Evolutionary conservation across 2,329 filamentous ascomycete species (phyloP), one percentile per base, ranked within the genome.

Genomic region (Aureobasidium sp.): DNA sequence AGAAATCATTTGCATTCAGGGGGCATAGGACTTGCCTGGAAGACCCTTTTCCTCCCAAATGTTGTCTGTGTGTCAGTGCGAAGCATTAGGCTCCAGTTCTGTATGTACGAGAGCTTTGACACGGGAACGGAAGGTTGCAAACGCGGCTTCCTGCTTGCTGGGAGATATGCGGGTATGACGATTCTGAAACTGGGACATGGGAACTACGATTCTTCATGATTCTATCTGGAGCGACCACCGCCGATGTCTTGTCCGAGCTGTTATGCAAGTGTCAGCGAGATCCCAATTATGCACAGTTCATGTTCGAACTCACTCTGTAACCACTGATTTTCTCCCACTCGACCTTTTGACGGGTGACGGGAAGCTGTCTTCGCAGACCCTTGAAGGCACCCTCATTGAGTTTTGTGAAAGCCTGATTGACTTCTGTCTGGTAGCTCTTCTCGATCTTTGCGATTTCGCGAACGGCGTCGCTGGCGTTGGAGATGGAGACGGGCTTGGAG

Each of bases 251-350:
- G 79, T 5, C 79, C 78, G 52, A 80, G 65, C 72, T 73, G 63
- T 54, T 59, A 69, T 61, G 66, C 50, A 64, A 21, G 45, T 59
- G 21, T 21, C 21, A 21, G 21, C 21, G 21, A 1, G 1, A 21
- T 21, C 1, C 21, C 9, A 53, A 64, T 34, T 3, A 21, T 63
- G 29, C n/a, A 53, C 15, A 37, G 11, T 54, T 41, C 34, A 71
- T 64, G 36, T 16, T 13, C n/a, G 29, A n/a, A 71, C 84, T 85
- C 59, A 96, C 79, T 63, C 91, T 83, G 78, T 99, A 99, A 68
- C 91, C 91, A 49, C 90, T 88, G 67, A 99, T 90, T 81, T 96
- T 97, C 76, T 99, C 93, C 94, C 94, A 99, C 77, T 99, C 94
- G 68, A 99, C 93, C 83, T 97, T 97, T 80, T 99, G 94, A 72